phyloP scores from a whole-genome alignment of 495 filamentous ascomycete species.

The Penicillium riverlandense region DNA sequence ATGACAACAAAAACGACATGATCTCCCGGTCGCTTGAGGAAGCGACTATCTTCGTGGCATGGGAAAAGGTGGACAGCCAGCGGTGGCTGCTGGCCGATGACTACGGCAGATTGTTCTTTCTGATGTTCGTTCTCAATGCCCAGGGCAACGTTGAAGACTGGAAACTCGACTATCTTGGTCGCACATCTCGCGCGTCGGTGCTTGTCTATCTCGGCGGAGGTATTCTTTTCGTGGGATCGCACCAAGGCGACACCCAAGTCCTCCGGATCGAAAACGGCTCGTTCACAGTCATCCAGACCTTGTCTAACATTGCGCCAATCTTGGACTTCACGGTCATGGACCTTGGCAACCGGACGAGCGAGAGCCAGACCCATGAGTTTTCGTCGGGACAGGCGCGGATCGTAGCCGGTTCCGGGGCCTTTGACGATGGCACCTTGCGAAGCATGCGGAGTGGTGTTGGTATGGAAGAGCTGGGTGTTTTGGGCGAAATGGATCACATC shows the following conservation, averaged over 20 bases:
- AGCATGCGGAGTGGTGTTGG: slow-evolving; percentile 92
- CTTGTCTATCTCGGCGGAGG: slow-evolving; percentile 75
- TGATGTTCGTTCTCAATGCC: slow-evolving; percentile 63
- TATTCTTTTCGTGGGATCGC: slow-evolving; percentile 79
- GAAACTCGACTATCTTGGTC: slow-evolving; percentile 59
- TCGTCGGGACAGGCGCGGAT: slow-evolving; percentile 93
- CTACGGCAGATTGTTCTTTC: slow-evolving; percentile 71
- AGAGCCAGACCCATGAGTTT: slow-evolving; percentile 75
- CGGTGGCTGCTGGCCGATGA: slow-evolving; percentile 86
- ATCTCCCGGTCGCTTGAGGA: slow-evolving; percentile 57
- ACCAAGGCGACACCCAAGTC: slow-evolving; percentile 87
- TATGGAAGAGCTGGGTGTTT: slow-evolving; percentile 76
- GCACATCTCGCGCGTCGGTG: slow-evolving; percentile 63
- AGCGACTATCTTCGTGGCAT: slow-evolving; percentile 76
- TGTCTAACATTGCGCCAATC: slow-evolving; percentile 83
- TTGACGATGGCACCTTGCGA: slow-evolving; percentile 75
- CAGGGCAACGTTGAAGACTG: slow-evolving; percentile 58
- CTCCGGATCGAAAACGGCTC: slow-evolving; percentile 51
- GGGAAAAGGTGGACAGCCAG: slow-evolving; percentile 74
- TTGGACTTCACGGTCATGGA: slow-evolving; percentile 94
- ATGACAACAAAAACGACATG: slow-evolving; percentile 58
- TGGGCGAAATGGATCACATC: slow-evolving; percentile 74
- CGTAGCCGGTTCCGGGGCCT: slow-evolving; percentile 85
- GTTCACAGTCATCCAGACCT: slow-evolving; percentile 63
- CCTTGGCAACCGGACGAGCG: slow-evolving; percentile 73